Evolutionary conservation across 2,329 filamentous ascomycete genomes (phyloP).

Genomic region (Coniella lustricola): DNA sequence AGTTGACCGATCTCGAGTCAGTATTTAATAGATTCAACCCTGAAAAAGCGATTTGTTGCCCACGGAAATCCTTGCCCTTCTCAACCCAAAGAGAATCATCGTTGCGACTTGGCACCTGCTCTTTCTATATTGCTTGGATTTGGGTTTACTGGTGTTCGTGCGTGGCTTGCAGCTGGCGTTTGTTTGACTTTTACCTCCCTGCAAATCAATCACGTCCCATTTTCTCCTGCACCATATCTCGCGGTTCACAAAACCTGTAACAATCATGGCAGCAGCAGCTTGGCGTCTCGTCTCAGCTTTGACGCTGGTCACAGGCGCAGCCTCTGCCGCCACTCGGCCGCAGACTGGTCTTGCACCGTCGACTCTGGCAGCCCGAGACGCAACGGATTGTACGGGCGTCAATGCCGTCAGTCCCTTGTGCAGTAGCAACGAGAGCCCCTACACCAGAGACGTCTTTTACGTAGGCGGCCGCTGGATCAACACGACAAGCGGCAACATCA

Average conservation of each 20-base stretch:
- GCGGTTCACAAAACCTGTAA: too few species aligned
- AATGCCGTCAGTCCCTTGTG: slow-evolving; percentile 12
- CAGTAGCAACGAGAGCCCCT: slow-evolving; percentile 9
- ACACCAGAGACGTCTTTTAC: slow-evolving; percentile 23
- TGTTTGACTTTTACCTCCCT: not conserved
- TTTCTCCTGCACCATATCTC: not conserved
- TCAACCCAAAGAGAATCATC: not conserved
- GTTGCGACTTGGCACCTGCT: not conserved
- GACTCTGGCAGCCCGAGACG: not conserved
- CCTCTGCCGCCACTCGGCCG: not conserved
- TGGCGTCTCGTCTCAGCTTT: slow-evolving; percentile 7
- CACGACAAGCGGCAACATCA: slow-evolving; percentile 18
- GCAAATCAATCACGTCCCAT: not conserved
- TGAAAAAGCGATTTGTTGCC: not conserved
- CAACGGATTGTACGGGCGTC: slow-evolving; percentile 12
- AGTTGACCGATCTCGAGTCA: not conserved
- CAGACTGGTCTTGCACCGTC: not conserved
- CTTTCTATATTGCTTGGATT: not conserved
- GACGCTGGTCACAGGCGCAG: not conserved
- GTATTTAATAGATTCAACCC: not conserved
- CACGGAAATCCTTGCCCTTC: not conserved
- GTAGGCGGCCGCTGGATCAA: slow-evolving; percentile 23
- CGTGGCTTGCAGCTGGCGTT: not conserved
- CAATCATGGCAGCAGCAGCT: not conserved
- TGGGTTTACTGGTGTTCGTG: too few species aligned